Conservation (phyloP, 495 filamentous ascomycete species). For the Trichoderma erinaceum region DNA sequence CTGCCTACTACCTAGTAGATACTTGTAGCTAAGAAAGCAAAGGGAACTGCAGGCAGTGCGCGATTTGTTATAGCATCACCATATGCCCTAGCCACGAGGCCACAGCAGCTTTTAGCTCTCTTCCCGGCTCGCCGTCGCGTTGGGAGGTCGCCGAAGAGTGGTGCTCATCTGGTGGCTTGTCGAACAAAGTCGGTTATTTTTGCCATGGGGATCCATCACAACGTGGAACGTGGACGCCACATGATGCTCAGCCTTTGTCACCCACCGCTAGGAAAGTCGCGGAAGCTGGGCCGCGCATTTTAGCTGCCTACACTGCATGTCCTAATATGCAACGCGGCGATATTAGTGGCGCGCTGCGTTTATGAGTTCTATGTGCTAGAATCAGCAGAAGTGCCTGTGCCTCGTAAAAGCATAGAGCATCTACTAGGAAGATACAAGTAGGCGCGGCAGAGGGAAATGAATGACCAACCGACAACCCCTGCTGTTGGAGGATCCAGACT, state of each 20-base stretch:
- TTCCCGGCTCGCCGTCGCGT: not conserved
- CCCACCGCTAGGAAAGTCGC: not conserved
- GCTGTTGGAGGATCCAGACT: not conserved
- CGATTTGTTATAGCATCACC: no score
- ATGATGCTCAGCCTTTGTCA: slow-evolving; percentile 7
- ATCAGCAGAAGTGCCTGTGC: no score
- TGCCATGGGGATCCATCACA: not conserved
- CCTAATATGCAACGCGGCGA: not conserved
- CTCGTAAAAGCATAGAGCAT: no score
- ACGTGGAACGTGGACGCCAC: slow-evolving; percentile 11
- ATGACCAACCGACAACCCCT: not conserved
- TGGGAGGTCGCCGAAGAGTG: not conserved
- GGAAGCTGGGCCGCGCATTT: not conserved
- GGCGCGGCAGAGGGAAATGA: not conserved
- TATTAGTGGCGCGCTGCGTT: not conserved
- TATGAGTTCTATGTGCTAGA: not conserved
- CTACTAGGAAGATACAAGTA: no score
- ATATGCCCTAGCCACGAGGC: not conserved
- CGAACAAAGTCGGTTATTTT: not conserved
- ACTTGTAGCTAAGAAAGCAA: not conserved
- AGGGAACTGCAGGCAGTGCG: no score
- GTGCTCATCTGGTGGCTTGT: not conserved
- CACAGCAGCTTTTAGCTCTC: not conserved
- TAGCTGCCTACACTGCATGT: not conserved
- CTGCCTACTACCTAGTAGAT: no score